A percentile compares a stretch with the other conserved stretches of the same genome.
phyloP scores from a whole-genome alignment of 768 basidiomycete genomes.

The Suillus bovinus region DNA sequence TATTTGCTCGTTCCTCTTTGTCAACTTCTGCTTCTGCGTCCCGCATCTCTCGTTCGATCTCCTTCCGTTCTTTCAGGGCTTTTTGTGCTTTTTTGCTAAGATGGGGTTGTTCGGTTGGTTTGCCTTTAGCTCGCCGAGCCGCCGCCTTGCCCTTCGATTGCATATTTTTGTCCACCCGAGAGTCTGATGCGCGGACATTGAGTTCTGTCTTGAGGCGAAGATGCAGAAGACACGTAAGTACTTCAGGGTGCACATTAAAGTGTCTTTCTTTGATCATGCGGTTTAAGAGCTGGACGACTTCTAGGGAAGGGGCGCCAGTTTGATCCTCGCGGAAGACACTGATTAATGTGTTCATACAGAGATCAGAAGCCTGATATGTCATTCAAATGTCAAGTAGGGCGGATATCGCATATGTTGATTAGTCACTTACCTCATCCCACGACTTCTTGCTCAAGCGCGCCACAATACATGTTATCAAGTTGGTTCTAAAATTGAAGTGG shows the following conservation, averaged over 20 bases:
- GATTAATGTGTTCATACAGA: constrained; percentile 81
- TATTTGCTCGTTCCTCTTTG: constrained; percentile 81
- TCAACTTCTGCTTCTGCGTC: constrained; percentile 95
- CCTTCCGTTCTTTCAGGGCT: constrained; percentile 82
- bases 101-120: constrained; percentile 64
- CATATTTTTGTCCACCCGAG: constrained; percentile 58
- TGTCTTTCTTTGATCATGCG: constrained; percentile 94
- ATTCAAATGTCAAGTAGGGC: constrained; percentile 13
- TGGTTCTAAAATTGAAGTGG: constrained; percentile 96
- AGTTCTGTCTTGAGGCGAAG: constrained; percentile 89
- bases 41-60: constrained; percentile 87
- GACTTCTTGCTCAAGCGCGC: constrained; percentile 79
- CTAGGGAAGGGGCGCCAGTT: constrained; percentile 80
- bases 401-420: constrained; percentile 13
- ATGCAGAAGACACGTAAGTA: constrained; percentile 80
- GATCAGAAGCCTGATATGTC: constrained; percentile 68
- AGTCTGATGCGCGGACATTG: constrained; percentile 72
- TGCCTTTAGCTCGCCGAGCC: constrained; percentile 51
- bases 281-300: constrained; percentile 86
- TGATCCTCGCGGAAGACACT: constrained; percentile 81
- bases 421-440: constrained; percentile 78
- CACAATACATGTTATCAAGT: constrained; percentile 88
- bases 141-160: constrained; percentile 46
- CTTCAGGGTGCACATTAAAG: constrained; percentile 88
- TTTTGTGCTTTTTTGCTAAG: constrained; percentile 93